These are phyloP conservation scores for Blastomyces emzantsi DNA, from an alignment of 2,329 filamentous ascomycete species.

Conservation along the genomic window DNA sequence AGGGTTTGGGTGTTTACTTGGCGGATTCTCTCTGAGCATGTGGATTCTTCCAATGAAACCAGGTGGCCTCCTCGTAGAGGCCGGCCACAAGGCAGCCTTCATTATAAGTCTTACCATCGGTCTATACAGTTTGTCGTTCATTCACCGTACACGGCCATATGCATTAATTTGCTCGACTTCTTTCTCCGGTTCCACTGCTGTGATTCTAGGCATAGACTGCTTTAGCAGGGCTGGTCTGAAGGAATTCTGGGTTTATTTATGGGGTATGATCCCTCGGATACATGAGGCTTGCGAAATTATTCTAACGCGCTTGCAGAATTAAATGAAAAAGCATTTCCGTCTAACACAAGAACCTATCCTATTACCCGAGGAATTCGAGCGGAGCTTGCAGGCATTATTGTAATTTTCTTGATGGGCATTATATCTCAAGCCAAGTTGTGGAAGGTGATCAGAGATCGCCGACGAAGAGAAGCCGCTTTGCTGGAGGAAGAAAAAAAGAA, in stretches of 20 bases:
- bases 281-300: slow-evolving; percentile 15
- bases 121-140: slow-evolving; percentile 68
- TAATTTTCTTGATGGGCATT: slow-evolving; percentile 65
- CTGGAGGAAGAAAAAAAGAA: slow-evolving; percentile 46
- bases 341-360: slow-evolving; percentile 68
- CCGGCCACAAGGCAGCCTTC: slow-evolving; percentile 59
- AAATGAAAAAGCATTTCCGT: slow-evolving; percentile 70
- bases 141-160: slow-evolving; percentile 66
- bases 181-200: slow-evolving; percentile 70
- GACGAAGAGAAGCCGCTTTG: slow-evolving; percentile 39
- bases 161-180: slow-evolving; percentile 67
- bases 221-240: slow-evolving; percentile 84
- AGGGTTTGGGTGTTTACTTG: slow-evolving; percentile 76
- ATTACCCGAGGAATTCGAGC: slow-evolving; percentile 78
- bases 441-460: slow-evolving; percentile 59
- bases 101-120: slow-evolving; percentile 62
- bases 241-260: slow-evolving; percentile 93
- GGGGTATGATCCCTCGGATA: slow-evolving; percentile 45
- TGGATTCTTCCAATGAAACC: slow-evolving; percentile 74
- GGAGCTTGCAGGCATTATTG: slow-evolving; percentile 67
- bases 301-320: slow-evolving; percentile 41
- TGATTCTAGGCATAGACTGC: slow-evolving; percentile 80
- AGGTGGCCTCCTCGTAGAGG: slow-evolving; percentile 61
- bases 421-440: slow-evolving; percentile 80
- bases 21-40: slow-evolving; percentile 79